Evolutionary conservation across 2,329 filamentous ascomycete genomes (phyloP), one percentile per base, ranked within the genome.

Genomic region (Fusarium coffeatum): DNA sequence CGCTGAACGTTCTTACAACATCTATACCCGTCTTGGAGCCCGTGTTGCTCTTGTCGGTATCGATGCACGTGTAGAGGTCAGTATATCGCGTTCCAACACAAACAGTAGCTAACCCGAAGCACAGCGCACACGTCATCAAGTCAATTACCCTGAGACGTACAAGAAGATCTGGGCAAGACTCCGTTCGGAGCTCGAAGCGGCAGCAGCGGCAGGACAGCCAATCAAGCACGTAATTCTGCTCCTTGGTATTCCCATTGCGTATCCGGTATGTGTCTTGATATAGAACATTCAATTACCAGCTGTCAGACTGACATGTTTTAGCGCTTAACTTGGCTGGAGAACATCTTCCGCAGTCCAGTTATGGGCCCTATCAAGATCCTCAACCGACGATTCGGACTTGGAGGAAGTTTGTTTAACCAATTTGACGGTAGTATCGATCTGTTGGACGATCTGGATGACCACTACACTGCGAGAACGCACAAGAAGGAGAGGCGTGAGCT

Each of bases 301-400:
- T 6, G 28, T n/a, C 28, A 37, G 37, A 63, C 66, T 72, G 41
- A 75, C 57, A 8, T 34, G 16, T 61, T 30, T 9, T 68, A 89
- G 86, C 93, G 95, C 73, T 85, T 98, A 56, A 96, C 94, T n/a
- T 98, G 95, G 95, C 86, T 98, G 7, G 95, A 98, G 78, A 98
- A 97, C 76, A 92, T 98, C 61, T 88, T 98, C 73, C 87, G 88
- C 18, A 97, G 93, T 65, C 94, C 95, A 1, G 73, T 98, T 25
- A 94, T 98, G 76, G 94, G 92, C 0, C 94, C 94, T 0, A 89
- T 98, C 77, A 94, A 94, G 76, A 90, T 98, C 68, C 79, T 98
- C 74, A 96, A 97, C 83, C 92, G 94, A 78, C 89, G 94, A 27
- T 97, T 98, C 72, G 95, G 95, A 59, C 81, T 97, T 46, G 88